Evolutionary conservation across 2,329 filamentous ascomycete species (phyloP), one percentile per base, ranked within the genome.

Genomic region (Colletotrichum musicola): DNA sequence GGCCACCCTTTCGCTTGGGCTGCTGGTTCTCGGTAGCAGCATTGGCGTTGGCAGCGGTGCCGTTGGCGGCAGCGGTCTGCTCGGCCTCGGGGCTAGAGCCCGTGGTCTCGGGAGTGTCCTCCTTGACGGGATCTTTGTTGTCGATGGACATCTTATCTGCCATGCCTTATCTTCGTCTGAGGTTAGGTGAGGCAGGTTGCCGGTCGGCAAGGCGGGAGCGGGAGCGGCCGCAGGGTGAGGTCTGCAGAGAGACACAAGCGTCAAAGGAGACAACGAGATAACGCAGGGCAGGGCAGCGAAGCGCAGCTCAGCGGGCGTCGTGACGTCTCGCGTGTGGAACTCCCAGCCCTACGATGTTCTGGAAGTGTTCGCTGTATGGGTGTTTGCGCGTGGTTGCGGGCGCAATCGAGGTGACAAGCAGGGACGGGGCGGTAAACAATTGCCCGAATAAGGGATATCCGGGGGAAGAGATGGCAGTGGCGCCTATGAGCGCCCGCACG

Each of bases 1-100:
- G 91, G 71, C 96, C 96, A 77, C 96, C 96, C 85, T 99, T 99
- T 77, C 96, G 90, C 86, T 99, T 99, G 78, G 95, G 94, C 71
- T 89, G 88, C 77, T 88, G 87, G 73, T 79, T 80, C 75, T 89
- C 87, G 72, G 86, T 86, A 30, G 81, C 77, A 58, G 47, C 65
- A 22, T 64, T 60, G 56, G 75, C 75, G 73, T 60, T 78, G 72
- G 64, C 73, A 71, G 75, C 76, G 66, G 75, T 74, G 71, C 75
- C 77, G 72, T 75, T 74, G 68, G 54, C 66, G 63, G 60, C 74
- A 71, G 74, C 75, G 57, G 79, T 76, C 53, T 81, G 79, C 61
- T 90, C 88, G 74, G 84, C 82, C 71, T 91, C 89, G 18, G 87
- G 86, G 71, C 86, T 89, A 51, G 89, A 90, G 71, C 82, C 86